Conservation (phyloP, 331 rosid genomes). For the Dryas integrifolia region DNA sequence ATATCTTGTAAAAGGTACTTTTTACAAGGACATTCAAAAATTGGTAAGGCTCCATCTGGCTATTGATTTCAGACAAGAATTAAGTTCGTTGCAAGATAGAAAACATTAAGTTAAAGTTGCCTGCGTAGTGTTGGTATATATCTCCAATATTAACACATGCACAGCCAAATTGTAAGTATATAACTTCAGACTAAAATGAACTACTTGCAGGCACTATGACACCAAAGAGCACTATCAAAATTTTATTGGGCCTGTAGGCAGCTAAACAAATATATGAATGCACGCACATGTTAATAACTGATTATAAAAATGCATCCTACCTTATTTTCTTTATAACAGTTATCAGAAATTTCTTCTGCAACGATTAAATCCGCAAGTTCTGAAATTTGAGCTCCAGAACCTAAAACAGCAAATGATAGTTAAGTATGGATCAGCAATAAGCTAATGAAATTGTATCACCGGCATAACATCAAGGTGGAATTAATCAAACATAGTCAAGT, state of each 20-base stretch:
- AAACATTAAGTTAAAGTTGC: background rate
- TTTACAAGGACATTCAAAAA: slow-evolving; percentile 1
- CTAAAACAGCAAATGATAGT: slow-evolving; percentile 46
- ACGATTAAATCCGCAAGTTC: slow-evolving; percentile 70
- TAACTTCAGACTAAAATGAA: background rate
- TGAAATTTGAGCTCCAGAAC: slow-evolving; percentile 59
- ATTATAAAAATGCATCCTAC: slow-evolving; percentile 32
- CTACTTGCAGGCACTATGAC: background rate
- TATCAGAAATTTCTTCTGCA: slow-evolving; percentile 52
- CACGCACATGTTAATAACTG: background rate
- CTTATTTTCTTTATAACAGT: slow-evolving; percentile 46
- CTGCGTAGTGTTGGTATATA: background rate
- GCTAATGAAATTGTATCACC: slow-evolving; percentile 18
- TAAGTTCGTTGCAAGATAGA: background rate
- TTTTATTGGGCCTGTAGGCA: background rate
- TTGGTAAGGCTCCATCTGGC: background rate
- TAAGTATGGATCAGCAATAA: slow-evolving; percentile 19
- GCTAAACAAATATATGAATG: background rate
- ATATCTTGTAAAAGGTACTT: background rate
- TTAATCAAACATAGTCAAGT: background rate
- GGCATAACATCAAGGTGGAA: background rate
- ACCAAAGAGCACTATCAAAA: background rate
- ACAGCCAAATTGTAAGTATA: background rate
- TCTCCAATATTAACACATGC: background rate
- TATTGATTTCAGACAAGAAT: background rate